Conservation (phyloP, 1,284 basidiomycete genomes). For the Moesziomyces sp. region DNA sequence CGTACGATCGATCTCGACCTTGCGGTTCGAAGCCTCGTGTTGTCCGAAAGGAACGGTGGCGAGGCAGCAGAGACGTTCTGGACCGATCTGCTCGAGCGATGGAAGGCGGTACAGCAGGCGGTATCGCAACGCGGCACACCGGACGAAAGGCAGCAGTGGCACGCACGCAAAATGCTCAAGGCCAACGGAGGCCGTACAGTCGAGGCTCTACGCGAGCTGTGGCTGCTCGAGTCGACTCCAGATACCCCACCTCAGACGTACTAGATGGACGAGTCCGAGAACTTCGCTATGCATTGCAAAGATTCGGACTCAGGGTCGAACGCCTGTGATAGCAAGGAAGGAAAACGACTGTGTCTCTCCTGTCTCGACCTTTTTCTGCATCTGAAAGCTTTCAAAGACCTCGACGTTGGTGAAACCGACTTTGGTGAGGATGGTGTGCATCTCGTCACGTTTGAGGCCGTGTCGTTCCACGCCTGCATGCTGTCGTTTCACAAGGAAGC, state of each 20-base stretch:
- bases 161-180: constrained; percentile 7
- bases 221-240: constrained; percentile 15
- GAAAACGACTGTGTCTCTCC: constrained; percentile 23
- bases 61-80: constrained; percentile 14
- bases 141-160: constrained; percentile 19
- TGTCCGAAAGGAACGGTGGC: constrained; percentile 5
- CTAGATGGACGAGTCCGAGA: background rate
- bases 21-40: background rate
- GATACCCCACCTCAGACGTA: background rate
- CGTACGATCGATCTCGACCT: constrained; percentile 26
- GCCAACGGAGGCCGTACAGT: constrained; percentile 15
- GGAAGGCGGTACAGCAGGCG: constrained; percentile 20
- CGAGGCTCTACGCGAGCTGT: constrained; percentile 30
- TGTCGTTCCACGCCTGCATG: constrained; percentile 46
- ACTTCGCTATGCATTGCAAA: background rate
- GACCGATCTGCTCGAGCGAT: constrained; percentile 18
- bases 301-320: constrained; percentile 7
- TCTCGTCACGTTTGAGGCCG: constrained; percentile 33
- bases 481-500: constrained; percentile 4
- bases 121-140: background rate
- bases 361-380: constrained; percentile 33
- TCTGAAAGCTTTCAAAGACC: constrained; percentile 44
- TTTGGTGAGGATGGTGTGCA: constrained; percentile 26
- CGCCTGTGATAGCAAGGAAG: constrained; percentile 41
- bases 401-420: constrained; percentile 38